Evolutionary conservation across 139 green algal genomes (phyloP), one percentile per base, ranked within the genome.

Genomic region (Micractinium conductrix): DNA sequence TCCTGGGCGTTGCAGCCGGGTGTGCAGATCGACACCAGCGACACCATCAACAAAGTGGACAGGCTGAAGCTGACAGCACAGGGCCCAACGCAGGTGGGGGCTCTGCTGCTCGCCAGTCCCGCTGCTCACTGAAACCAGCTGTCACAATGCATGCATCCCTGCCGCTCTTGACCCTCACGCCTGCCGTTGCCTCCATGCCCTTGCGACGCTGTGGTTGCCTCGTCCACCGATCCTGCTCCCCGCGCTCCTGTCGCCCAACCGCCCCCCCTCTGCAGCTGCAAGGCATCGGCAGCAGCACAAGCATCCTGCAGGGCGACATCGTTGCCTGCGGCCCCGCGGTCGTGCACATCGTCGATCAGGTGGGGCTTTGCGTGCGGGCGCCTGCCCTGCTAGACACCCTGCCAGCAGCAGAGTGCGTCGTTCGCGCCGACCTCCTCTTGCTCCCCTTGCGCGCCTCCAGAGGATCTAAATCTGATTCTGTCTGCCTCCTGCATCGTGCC

Each of bases 341-440:
- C 22, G 63, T 91, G 19, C 87, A 91, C 50, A 50, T 91, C 38
- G 33, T 90, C 3, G 84, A 90, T 73, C 62, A 82, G 76, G 76
- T 55, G n/a, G n/a, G n/a, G n/a, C n/a, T n/a, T n/a, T n/a, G n/a
- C n/a, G n/a, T n/a, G n/a, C n/a, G n/a, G n/a, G n/a, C n/a, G n/a
- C n/a, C n/a, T n/a, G n/a, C n/a, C n/a, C n/a, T n/a, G n/a, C n/a
- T n/a, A n/a, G n/a, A n/a, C n/a, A n/a, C n/a, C n/a, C n/a, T n/a
- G n/a, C n/a, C n/a, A n/a, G n/a, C n/a, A n/a, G n/a, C n/a, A n/a
- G n/a, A n/a, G n/a, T n/a, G n/a, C n/a, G n/a, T n/a, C n/a, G n/a
- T n/a, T n/a, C n/a, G n/a, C n/a, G n/a, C n/a, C n/a, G n/a, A n/a
- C n/a, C n/a, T n/a, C n/a, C n/a, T n/a, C n/a, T n/a, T n/a, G n/a